Evolutionary conservation across 2,329 filamentous ascomycete genomes (phyloP), one percentile per base, ranked within the genome.

Genomic region (Beauveria pseudobassiana): DNA sequence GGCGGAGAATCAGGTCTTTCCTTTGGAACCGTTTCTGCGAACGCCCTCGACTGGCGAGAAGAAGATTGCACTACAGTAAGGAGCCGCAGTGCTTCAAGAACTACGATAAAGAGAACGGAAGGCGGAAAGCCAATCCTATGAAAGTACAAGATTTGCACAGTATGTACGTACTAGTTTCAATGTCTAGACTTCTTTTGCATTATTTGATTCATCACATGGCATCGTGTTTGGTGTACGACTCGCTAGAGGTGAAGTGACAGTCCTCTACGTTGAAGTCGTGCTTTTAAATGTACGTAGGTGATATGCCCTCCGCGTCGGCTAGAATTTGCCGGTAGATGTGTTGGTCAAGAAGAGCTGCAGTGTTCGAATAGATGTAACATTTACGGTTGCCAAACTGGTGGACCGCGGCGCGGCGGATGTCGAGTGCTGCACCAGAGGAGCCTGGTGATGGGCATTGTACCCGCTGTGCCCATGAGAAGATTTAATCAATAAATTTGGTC

Each of bases 1-100:
- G 3, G 72, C 78, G 0, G 81, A 84, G 64, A 78, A 75, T 12
- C 75, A 81, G 42, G 78, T 84, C 0, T 82, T 87, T 59, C 83
- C 84, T 0, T 71, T 85, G 2, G 80, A 87, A 67, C 81, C 82
- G 4, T 63, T 62, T 40, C 52, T 66, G 24, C 59, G 64, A 24
- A 3, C 30, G 18, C 43, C 43, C 18, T 42, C 51, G 8, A 55
- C 43, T 5, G 50, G 51, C n/a, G 43, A 48, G 12, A 48, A 50
- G 59, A 22, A 20, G 16, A 18, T 18, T 42, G 18, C 38, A 4
- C 14, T 43, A 2, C 45, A 48, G 45, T 48, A 48, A 12, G 14
- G 12, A 38, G 34, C 6, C 34, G 34, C 34, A 5, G 34, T 9
- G 48, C 16, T 50, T 22, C 46, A 26, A 43, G 1, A 43, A 43